Evolutionary conservation across 2,329 filamentous ascomycete species (phyloP), one percentile per base, ranked within the genome.

Genomic region (Phoma sp.): DNA sequence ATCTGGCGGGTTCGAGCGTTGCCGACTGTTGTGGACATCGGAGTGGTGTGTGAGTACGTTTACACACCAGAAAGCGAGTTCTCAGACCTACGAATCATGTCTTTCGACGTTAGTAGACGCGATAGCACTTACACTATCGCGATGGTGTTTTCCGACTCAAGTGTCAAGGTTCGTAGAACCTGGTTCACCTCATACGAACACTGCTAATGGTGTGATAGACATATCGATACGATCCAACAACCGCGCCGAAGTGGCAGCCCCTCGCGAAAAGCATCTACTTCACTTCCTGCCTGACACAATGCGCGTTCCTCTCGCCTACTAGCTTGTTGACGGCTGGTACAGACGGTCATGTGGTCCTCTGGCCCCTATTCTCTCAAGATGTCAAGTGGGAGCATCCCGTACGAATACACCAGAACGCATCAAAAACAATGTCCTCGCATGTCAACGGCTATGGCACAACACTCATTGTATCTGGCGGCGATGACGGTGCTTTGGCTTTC

Each of bases 61-160:
- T 82, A 82, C 64, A 79, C 79, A 0, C 78, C 78, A 15, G 78
- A 82, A 36, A 79, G 76, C 36, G 78, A 81, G 27, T 77, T 80
- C 12, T 82, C 46, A 77, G 94, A 97, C 72, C 79, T 96, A 51
- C 83, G 94, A 13, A 90, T 97, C 61, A 91, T 88, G 77, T 86
- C 88, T 65, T 95, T 96, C 69, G 89, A 93, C 65, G 80, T 88
- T 0, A 17, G 60, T 46, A 27, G 61, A 64, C 25, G 17, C 36
- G 56, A 56, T 1, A 62, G 35, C 17, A 64, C 55, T 4, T 87
- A 89, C 64, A 68, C 85, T 2, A 80, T 97, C 50, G 86, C 85
- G 0, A 83, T 96, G 77, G 88, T 84, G 0, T 88, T 95, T 65
- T 97, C 94, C 0, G 94, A 97, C 75, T 97, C 94, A 0, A 86